Base-by-base conservation (phyloP, 768 basidiomycete genomes). In the Suillus lakei region DNA sequence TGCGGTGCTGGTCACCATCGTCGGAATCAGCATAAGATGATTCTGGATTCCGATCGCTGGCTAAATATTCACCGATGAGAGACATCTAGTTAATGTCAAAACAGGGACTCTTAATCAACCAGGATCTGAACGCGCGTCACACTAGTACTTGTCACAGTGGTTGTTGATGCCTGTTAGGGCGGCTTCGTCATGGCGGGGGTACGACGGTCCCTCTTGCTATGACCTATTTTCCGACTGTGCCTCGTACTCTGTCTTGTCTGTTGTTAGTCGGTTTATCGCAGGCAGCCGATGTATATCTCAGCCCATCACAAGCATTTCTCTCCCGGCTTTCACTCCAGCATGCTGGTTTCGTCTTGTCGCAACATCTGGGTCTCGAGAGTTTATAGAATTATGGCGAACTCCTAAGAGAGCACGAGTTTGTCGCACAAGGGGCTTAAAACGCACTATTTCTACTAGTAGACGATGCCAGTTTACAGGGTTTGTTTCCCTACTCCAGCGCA, bases 331-430 rank as follows among this genome's bases (percentile, higher is more conserved):
- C 85, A 23, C 79, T 82, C 32, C 80, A 83, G 48, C 84, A 86
- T 59, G 88, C 88, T 50, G 87, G 83, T 69, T 82, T 85, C 41
- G 85, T 82, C 7, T 79, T 93, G 39, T 85, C 90, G 23, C 85
- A 84, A 61, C 91, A 93, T 73, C 83, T 93, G 13, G 87, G 88
- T n/a, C 82, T 92, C 6, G 91, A 91, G 71, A 77, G 80, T 30
- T 74, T 87, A 32, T 76, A 69, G 61, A 79, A 80, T 65, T 73
- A 77, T 60, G 78, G 78, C 39, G 67, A 70, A 26, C 12, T 76
- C 1, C 67, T 71, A 60, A 72, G 69, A 43, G 82, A 85, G 56
- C 78, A 82, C 53, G 46, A 75, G 3, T 88, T 93, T 68, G 85
- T 92, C 23, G 91, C 86, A 54, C 74, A 84, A 64, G 89, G 87